phyloP scores from a whole-genome alignment of 306 rosid species.

The Betula pendula region DNA sequence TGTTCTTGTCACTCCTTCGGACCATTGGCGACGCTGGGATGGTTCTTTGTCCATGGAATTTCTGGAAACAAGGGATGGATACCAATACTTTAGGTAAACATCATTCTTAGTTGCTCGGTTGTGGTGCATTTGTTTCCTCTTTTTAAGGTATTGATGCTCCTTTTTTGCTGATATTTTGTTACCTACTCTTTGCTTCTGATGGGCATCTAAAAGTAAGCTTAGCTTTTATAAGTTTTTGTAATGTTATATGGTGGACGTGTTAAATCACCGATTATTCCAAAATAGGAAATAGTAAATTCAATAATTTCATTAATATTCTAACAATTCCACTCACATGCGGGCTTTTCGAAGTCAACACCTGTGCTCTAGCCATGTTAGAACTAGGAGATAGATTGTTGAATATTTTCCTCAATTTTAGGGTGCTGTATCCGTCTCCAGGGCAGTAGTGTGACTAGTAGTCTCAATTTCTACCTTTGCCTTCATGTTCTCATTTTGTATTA shows the following conservation, averaged over 20 bases:
- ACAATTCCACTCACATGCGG: too few relatives aligned
- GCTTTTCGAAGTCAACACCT: too few relatives aligned
- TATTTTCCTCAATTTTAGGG: not conserved
- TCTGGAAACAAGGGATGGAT: slow-evolving; percentile 60
- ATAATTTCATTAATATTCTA: too few relatives aligned
- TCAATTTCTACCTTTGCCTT: not conserved
- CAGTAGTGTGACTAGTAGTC: not conserved
- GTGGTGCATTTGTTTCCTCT: not conserved
- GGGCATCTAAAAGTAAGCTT: not conserved
- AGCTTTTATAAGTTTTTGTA: not conserved
- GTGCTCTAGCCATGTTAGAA: too few relatives aligned
- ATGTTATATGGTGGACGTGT: not conserved
- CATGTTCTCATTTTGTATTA: not conserved
- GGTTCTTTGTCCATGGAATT: slow-evolving; percentile 87
- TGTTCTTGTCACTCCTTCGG: slow-evolving; percentile 71
- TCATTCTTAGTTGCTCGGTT: not conserved
- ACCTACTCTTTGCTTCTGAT: not conserved
- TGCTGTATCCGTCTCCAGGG: not conserved
- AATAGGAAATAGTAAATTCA: too few relatives aligned
- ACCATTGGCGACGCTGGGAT: slow-evolving; percentile 88
- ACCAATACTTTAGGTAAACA: slow-evolving; percentile 66
- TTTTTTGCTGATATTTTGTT: not conserved
- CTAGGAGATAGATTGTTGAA: too few relatives aligned
- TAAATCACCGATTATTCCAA: too few relatives aligned
- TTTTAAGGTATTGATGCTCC: not conserved